Conservation (phyloP, 1,139 yeast species). For the Blastobotrys serpentis region DNA sequence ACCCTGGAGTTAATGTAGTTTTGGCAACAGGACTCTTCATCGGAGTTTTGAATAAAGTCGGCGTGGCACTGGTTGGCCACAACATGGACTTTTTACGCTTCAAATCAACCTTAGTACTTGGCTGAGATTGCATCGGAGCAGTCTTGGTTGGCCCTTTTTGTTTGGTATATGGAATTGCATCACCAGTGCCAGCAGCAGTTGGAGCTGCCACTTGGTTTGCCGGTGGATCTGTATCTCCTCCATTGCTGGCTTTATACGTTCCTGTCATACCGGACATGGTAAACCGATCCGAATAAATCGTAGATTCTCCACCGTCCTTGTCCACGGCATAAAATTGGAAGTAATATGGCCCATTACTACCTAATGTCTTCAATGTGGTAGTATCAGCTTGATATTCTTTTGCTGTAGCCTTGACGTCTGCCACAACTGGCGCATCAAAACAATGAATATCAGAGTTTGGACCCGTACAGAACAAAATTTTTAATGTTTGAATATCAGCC, state of each 20-base stretch:
- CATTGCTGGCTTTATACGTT: conserved; percentile 42
- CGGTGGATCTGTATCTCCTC: conserved; percentile 44
- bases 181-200: conserved; percentile 34
- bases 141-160: conserved; percentile 74
- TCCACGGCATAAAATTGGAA: conserved; percentile 60
- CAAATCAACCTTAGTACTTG: conserved; percentile 61
- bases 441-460: conserved; percentile 50
- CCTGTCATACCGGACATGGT: conserved; percentile 70
- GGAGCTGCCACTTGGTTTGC: conserved; percentile 19
- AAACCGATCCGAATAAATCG: conserved; percentile 71
- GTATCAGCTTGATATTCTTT: conserved; percentile 29
- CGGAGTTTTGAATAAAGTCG: conserved; percentile 52
- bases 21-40: conserved; percentile 40
- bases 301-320: conserved; percentile 50
- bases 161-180: conserved; percentile 58
- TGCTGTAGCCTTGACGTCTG: conserved; percentile 30
- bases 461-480: conserved; percentile 70
- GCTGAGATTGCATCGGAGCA: conserved; percentile 93
- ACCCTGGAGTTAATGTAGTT: conserved; percentile 77
- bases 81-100: conserved; percentile 24
- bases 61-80: conserved; percentile 60
- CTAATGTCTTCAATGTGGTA: conserved; percentile 44
- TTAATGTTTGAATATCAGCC: conserved; percentile 45
- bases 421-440: conserved; percentile 40
- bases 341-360: conserved; percentile 64